Evolutionary conservation across 805 yeast genomes (phyloP), one percentile per base, ranked within the genome.

Genomic region (Nakazawaea wyomingensis): DNA sequence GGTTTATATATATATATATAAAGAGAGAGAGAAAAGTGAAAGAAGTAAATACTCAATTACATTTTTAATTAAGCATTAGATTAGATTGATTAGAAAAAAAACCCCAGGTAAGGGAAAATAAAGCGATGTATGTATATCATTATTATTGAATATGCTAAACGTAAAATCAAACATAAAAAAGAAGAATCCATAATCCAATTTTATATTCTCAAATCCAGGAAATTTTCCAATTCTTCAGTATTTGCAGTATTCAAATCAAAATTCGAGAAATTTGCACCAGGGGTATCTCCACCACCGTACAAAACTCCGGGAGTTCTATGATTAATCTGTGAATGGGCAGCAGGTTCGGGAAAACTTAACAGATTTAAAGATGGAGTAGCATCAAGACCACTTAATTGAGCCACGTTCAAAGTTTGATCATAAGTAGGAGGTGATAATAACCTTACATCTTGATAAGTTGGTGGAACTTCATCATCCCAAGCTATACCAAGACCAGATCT

Each of bases 381-480:
- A 13, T 35, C 39, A 9, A 34, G 28, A 4, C 50, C 53, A 4
- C 29, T n/a, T 5, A 34, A 28, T 1, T 13, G 5, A 9, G 26
- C 21, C 43, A 37, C 51, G 26, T 48, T 48, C 10, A 61, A 52
- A 9, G 66, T 56, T 34, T 54, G 56, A 35, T 64, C 71, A 60
- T 93, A 91, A 2, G 80, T 78, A 1, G 99, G 99, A 0, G 99
- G 99, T 18, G 90, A 79, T 34, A 87, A 69, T 0, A 95, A 79
- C 22, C 79, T 70, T 17, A 93, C 89, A 51, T 88, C 91, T 42
- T 79, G 87, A 55, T 93, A 93, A 17, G 89, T 85, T 1, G 99
- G 99, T 2, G 99, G 99, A 14, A 95, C 98, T 62, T 93, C 99
- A 57, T 91, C 97, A 62, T 91, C 97, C 98, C 99, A 93, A 0